Percentiles rank a stretch among this genome's conserved stretches.
phyloP scores from a whole-genome alignment of 2,329 filamentous ascomycete genomes.

The Sporothrix inflata region DNA sequence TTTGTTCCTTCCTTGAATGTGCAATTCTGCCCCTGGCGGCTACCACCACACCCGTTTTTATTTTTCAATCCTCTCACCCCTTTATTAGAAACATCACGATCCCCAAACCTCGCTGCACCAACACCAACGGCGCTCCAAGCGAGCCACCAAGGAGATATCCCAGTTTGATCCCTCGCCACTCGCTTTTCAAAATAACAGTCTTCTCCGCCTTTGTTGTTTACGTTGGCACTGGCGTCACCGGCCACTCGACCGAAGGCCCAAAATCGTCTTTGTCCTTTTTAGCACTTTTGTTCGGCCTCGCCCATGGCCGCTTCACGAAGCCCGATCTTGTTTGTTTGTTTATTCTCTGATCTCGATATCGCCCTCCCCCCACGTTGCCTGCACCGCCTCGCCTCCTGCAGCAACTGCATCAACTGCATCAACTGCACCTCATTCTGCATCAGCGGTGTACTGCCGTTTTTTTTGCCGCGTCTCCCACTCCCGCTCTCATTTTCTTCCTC shows the following conservation, averaged over 20 bases:
- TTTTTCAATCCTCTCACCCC: neutral
- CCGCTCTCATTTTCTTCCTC: neutral
- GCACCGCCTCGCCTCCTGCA: neutral
- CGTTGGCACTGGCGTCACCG: neutral
- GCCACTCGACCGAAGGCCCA: neutral
- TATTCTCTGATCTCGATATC: neutral
- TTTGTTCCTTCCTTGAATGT: conserved; percentile 7
- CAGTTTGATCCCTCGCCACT: neutral
- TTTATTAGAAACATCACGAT: neutral
- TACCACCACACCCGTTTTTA: neutral
- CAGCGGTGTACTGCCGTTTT: neutral
- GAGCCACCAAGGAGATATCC: neutral
- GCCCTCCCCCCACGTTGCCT: conserved; percentile 4
- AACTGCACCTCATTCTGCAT: neutral
- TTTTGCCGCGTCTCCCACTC: neutral
- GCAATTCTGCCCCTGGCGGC: neutral
- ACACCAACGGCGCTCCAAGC: neutral
- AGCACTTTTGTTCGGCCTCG: neutral
- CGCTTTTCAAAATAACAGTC: neutral
- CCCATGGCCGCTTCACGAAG: neutral
- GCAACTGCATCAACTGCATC: neutral
- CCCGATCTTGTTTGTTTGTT: conserved; percentile 21
- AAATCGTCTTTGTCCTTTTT: neutral
- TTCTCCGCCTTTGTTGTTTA: neutral
- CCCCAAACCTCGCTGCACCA: neutral